These are phyloP conservation scores for Aspergillus wentii DNA, from an alignment of 495 filamentous ascomycete genomes.

Conservation along the genomic window DNA sequence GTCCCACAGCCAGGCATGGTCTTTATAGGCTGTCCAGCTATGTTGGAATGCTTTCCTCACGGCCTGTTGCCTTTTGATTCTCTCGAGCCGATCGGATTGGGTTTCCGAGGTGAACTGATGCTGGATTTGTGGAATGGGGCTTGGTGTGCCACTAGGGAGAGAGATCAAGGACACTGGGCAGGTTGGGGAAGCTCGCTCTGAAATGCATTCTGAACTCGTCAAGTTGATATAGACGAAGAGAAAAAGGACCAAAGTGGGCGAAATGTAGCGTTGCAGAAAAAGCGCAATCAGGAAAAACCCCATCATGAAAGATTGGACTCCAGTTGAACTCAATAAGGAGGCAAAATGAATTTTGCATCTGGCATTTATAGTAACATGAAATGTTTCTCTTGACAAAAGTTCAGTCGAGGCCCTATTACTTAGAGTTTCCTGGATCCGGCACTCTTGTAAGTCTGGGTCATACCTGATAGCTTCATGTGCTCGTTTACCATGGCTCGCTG, in stretches of 20 bases:
- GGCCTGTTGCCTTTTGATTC: conserved; percentile 44
- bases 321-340: too few relatives aligned
- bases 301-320: too few relatives aligned
- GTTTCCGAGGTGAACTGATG: conserved; percentile 46
- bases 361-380: too few relatives aligned
- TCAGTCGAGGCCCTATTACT: too few relatives aligned
- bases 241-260: conserved; percentile 23
- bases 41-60: conserved; percentile 66
- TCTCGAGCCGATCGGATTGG: conserved; percentile 19
- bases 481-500: too few relatives aligned
- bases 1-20: conserved; percentile 74
- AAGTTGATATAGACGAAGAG: conserved; percentile 27
- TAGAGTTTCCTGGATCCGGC: too few relatives aligned
- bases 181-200: conserved; percentile 13
- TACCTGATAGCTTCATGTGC: too few relatives aligned
- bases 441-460: too few relatives aligned
- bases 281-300: too few relatives aligned
- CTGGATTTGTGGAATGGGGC: conserved; percentile 46
- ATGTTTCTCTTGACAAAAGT: too few relatives aligned
- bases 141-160: conserved; percentile 38
- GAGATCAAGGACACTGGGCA: conserved; percentile 7
- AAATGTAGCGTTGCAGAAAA: too few relatives aligned
- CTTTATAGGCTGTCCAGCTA: conserved; percentile 71
- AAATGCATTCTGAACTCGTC: conserved; percentile 24
- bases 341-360: too few relatives aligned